Base-by-base conservation (phyloP, 805 yeast species). In the Hanseniaspora occidentalis region DNA sequence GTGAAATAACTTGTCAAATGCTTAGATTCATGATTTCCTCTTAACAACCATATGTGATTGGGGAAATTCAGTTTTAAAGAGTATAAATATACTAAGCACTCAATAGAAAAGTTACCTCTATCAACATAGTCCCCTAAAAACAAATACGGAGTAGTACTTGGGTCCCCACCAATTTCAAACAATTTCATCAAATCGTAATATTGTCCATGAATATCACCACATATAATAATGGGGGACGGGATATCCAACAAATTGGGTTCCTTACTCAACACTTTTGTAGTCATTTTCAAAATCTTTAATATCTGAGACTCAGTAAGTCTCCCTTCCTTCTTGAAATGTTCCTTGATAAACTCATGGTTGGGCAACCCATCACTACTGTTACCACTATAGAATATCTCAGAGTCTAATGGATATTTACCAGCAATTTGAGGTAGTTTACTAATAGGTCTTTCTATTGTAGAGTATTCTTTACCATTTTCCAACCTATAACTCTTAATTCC, bases 161-260 rank as follows among this genome's bases (percentile, higher is more conserved):
- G 95, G 53, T 80, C 78, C 2, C 97, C 97, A 31, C 96, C 95
- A 14, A 86, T 89, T 56, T 89, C 96, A 54, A 89, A 84, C 35
- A 89, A 64, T 60, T 88, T 86, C 74, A 88, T 69, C 50, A 89
- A 67, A 59, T 89, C 98, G 58, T 73, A 88, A 58, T 74, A 85
- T 59, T 89, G 97, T 14, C 98, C 98, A 60, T 89, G 97, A n/a
- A 88, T 72, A 61, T 89, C 97, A 42, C 98, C 98, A 64, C 96
- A 86, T 2, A 89, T 86, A 0, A 95, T 88, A 2, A 89, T 84
- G 1, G 97, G 98, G 0, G 96, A 94, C 2, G 86, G 88, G 4
- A 92, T 81, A 16, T 70, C 69, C 39, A 89, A 64, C 50, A 89
- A 56, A 51, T 83, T 89, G 5, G 95, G 94, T 53, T 89, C 97